Conservation (phyloP, 108 stramenopile species). For the Fistulifera solaris region DNA sequence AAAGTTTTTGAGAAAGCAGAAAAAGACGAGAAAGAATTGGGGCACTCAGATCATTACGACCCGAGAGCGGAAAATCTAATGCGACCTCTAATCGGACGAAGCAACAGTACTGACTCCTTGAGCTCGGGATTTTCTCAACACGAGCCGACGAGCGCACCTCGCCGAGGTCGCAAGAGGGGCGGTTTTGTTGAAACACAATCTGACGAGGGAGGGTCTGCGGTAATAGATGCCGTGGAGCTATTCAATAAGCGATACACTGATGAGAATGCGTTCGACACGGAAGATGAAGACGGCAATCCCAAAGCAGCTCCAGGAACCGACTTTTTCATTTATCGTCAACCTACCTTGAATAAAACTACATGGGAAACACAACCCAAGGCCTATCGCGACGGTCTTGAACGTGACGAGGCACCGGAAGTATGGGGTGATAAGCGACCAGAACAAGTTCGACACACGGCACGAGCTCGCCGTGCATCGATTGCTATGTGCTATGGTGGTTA, state of each 20-base stretch:
- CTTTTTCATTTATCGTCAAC: constrained; percentile 30
- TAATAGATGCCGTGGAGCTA: neutral
- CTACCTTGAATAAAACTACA: constrained; percentile 20
- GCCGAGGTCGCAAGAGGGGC: neutral
- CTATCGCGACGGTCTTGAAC: constrained; percentile 12
- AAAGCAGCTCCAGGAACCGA: neutral
- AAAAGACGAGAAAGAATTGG: neutral
- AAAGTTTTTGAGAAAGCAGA: neutral
- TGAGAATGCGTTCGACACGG: constrained; percentile 3
- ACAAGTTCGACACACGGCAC: too few relatives aligned
- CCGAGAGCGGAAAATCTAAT: neutral
- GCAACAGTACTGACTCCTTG: too few relatives aligned
- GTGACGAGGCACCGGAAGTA: constrained; percentile 2
- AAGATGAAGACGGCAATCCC: constrained; percentile 7
- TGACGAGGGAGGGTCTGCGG: too few relatives aligned
- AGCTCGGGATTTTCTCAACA: too few relatives aligned
- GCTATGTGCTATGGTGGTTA: too few relatives aligned
- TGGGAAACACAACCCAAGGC: constrained; percentile 24
- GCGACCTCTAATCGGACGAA: too few relatives aligned
- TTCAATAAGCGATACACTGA: constrained; percentile 1
- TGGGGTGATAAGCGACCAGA: constrained; percentile 1
- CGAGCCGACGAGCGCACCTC: too few relatives aligned
- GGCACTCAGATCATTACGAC: neutral
- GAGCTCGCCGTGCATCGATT: too few relatives aligned
- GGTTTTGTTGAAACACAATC: neutral